These are phyloP conservation scores for Penicillium sp. DNA, from an alignment of 2,329 filamentous ascomycete genomes.

Conservation along the genomic window DNA sequence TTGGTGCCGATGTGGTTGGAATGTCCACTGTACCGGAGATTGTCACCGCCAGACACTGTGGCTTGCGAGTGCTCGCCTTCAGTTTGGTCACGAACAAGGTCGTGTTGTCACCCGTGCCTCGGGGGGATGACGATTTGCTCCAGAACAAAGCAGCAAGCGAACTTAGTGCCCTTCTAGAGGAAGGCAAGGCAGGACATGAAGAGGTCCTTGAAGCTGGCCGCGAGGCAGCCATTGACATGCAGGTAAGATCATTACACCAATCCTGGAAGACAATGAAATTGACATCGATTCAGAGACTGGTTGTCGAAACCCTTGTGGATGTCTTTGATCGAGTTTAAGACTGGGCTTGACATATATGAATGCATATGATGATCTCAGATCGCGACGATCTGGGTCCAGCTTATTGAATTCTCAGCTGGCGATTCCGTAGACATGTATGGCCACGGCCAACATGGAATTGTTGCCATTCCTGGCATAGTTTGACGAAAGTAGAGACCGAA, in stretches of 20 bases:
- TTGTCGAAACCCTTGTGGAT: conserved; percentile 32
- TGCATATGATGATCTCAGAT: background rate
- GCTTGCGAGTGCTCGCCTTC: conserved; percentile 62
- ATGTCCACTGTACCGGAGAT: conserved; percentile 71
- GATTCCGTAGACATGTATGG: background rate
- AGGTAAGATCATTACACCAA: conserved; percentile 42
- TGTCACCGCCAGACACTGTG: conserved; percentile 62
- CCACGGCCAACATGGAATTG: background rate
- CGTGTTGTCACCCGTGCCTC: conserved; percentile 57
- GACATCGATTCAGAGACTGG: conserved; percentile 35
- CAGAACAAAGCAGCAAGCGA: conserved; percentile 51
- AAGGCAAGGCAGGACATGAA: conserved; percentile 62
- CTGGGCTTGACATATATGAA: background rate
- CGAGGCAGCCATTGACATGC: conserved; percentile 62
- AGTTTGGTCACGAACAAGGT: conserved; percentile 66
- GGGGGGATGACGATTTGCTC: conserved; percentile 57
- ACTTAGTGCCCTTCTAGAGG: conserved; percentile 54
- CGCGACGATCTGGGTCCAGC: background rate
- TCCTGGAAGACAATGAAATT: conserved; percentile 8
- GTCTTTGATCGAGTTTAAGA: conserved; percentile 25
- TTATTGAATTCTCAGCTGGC: background rate
- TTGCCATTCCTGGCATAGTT: background rate
- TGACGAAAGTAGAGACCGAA: background rate
- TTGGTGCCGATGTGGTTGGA: conserved; percentile 67
- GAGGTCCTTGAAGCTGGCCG: conserved; percentile 63